Conservation (phyloP, 2,329 filamentous ascomycete genomes). For the Fusarium sp. region DNA sequence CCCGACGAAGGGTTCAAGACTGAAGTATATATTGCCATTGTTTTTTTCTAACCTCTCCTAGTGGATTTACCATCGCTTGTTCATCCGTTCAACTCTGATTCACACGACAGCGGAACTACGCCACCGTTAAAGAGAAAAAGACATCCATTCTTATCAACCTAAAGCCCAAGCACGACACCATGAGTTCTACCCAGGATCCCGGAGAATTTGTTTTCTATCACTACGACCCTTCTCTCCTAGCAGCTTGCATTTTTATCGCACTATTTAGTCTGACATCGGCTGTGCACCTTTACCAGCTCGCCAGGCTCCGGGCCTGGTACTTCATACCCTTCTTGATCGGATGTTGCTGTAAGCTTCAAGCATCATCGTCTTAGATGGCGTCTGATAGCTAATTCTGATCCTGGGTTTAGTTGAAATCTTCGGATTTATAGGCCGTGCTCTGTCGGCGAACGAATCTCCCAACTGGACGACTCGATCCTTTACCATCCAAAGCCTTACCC, state of each 20-base stretch:
- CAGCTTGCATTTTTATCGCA: constrained; percentile 58
- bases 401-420: constrained; percentile 32
- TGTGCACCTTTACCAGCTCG: constrained; percentile 55
- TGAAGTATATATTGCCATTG: no score
- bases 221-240: constrained; percentile 60
- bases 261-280: constrained; percentile 55
- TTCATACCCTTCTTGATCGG: constrained; percentile 65
- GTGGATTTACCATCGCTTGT: no score
- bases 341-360: constrained; percentile 57
- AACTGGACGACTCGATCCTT: constrained; percentile 51
- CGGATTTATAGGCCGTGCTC: constrained; percentile 62
- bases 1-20: no score
- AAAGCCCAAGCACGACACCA: not conserved
- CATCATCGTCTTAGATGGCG: not conserved
- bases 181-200: not conserved
- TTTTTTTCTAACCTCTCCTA: no score
- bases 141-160: no score
- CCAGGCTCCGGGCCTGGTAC: constrained; percentile 61
- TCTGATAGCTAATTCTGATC: not conserved
- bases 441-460: constrained; percentile 58
- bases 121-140: no score
- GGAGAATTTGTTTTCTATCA: constrained; percentile 54
- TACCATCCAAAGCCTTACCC: constrained; percentile 55
- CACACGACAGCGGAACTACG: no score
- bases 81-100: no score